Base-by-base conservation (phyloP, 1,139 yeast species). In the Saccharomyces hybrid region DNA sequence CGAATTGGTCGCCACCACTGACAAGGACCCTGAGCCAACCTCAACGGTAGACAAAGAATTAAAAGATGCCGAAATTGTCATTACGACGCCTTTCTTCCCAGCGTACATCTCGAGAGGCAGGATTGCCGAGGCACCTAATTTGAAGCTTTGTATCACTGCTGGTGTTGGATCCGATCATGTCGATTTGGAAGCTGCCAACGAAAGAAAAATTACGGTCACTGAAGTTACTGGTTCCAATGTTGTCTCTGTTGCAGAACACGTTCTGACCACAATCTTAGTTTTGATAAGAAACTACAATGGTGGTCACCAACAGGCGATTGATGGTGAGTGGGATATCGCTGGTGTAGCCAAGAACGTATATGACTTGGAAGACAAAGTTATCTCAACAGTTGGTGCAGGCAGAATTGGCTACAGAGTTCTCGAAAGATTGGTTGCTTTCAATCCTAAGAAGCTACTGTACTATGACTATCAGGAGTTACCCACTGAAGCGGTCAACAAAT, bases 111-210 rank as follows among this genome's bases (percentile, higher is more conserved):
- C 85, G 53, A 75, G 75, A 57, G 84, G 82, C 64, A 77, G 95
- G 64, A 77, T 87, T 60, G 82, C 73, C 52, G 80, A 81, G 67
- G 93, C 95, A 51, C 83, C 84, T 67, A 86, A 86, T 59, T 78
- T 87, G 72, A 86, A 86, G 74, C 69, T 84, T 56, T 78, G 86
- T 60, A 76, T 86, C 64, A 87, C 93, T 53, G 95, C 95, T 7
- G 95, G 95, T 62, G 91, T 87, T 58, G 95, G 95, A 6, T 83
- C 89, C 11, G 95, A 87, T 69, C 95, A 87, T 71, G 76, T 86
- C 60, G 95, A 86, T 65, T 77, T 87, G 65, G 78, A 78, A 62
- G 88, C 88, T 62, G 89, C 90, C 61, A 84, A 85, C 69, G 80
- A 81, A 65, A 70, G 72, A 55, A 74, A 77, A 60, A 80, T 87